Evolutionary conservation across 2,329 filamentous ascomycete species (phyloP), one percentile per base, ranked within the genome.

Genomic region (Dothistroma septosporum): DNA sequence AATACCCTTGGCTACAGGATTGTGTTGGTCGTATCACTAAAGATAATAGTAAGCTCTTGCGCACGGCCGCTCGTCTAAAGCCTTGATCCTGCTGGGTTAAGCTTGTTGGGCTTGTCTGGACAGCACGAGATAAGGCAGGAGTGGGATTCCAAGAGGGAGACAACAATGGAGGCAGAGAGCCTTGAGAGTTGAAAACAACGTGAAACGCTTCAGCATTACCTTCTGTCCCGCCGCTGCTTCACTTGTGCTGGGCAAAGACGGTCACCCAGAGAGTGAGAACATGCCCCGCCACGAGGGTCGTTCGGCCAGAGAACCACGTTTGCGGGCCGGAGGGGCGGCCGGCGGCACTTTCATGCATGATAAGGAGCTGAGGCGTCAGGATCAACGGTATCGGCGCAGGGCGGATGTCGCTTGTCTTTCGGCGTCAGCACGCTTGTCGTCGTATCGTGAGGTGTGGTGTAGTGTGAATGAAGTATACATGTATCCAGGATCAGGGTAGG

Each of bases 271-370:
- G n/a, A 37, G 33, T 2, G 33, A 4, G 33, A 11, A 2, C 1
- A 22, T 52, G 49, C 49, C 50, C 50, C 50, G 50, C 24, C 14
- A 33, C 50, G 28, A 33, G 55, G 21, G 55, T 44, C 32, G 19
- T 46, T 57, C 56, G 47, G 35, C 48, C 14, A 44, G 22, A 8
- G 9, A 12, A 11, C 48, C 33, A 55, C 35, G 37, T 55, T 12
- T 21, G 9, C 57, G 57, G 57, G 41, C 57, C 57, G 57, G 24
- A 54, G 37, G 19, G 33, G 21, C 32, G 55, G 55, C 55, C 55
- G 55, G 14, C 55, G 55, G 55, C 55, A 47, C 21, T 21, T 12
- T 33, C 11, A 22, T 58, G 55, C 46, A 52, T 41, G 55, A 58
- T 52, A 52, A 58, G 31, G 53, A 55, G 53, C 22, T 31, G 37